Evolutionary conservation across 768 basidiomycete species (phyloP).

Genomic region (Neoboletus subvelutipes): DNA sequence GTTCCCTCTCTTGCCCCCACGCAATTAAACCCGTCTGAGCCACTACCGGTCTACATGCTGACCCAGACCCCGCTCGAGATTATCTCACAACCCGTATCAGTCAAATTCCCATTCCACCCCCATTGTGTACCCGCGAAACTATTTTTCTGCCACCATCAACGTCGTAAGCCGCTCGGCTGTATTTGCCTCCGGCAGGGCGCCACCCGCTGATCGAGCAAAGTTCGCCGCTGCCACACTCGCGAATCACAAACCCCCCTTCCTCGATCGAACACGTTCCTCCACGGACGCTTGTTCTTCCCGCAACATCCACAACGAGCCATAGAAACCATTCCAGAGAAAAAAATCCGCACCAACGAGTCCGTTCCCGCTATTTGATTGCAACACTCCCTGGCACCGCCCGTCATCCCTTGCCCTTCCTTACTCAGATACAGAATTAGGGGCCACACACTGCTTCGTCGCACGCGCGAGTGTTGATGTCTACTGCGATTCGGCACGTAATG

Average conservation of each 20-base stretch:
- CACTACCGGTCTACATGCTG: constrained; percentile 5
- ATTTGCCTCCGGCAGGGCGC: not conserved
- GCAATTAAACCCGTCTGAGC: not conserved
- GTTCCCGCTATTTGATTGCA: constrained; percentile 5
- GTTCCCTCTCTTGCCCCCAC: not conserved
- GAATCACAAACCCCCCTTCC: not conserved
- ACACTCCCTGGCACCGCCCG: constrained; percentile 4
- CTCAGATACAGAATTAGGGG: not conserved
- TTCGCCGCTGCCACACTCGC: constrained; percentile 7
- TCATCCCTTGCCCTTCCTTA: not conserved
- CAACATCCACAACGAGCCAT: not conserved
- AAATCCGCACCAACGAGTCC: not conserved
- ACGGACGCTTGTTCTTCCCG: not conserved
- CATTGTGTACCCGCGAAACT: constrained; percentile 10
- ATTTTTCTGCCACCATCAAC: constrained; percentile 3
- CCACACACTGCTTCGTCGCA: constrained; percentile 8
- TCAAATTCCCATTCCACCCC: not conserved
- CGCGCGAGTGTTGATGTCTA: constrained; percentile 4
- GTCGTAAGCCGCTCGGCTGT: not conserved
- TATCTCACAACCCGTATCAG: not conserved
- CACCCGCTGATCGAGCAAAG: constrained; percentile 13
- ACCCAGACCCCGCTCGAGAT: not conserved
- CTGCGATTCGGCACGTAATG: constrained; percentile 8
- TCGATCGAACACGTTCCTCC: not conserved
- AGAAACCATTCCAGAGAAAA: not conserved